phyloP scores from a whole-genome alignment of 805 yeast genomes.

The Candida schatavii region DNA sequence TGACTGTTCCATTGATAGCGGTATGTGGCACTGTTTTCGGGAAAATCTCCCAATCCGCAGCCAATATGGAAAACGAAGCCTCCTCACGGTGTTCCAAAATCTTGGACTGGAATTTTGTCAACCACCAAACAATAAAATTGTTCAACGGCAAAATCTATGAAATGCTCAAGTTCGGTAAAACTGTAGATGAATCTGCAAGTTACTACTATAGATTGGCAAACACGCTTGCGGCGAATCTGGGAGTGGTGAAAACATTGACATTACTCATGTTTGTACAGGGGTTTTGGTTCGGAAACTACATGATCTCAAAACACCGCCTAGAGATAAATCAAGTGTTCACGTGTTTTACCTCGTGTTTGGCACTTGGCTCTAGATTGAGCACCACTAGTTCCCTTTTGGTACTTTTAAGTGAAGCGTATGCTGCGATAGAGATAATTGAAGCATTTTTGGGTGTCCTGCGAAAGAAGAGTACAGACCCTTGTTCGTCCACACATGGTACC shows the following conservation, averaged over 20 bases:
- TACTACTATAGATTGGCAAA: slow-evolving; percentile 45
- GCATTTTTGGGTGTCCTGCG: slow-evolving; percentile 27
- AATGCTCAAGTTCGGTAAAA: slow-evolving; percentile 34
- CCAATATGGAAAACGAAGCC: slow-evolving; percentile 54
- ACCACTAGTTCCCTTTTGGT: slow-evolving; percentile 56
- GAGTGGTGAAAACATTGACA: slow-evolving; percentile 53
- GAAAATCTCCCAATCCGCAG: slow-evolving; percentile 44
- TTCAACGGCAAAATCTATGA: slow-evolving; percentile 60
- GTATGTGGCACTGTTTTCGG: slow-evolving; percentile 50
- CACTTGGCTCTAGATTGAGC: slow-evolving; percentile 62
- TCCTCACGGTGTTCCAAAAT: slow-evolving; percentile 57
- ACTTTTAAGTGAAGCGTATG: slow-evolving; percentile 66
- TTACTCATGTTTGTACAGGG: slow-evolving; percentile 84
- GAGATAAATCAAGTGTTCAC: slow-evolving; percentile 68
- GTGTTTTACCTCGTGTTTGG: slow-evolving; percentile 77
- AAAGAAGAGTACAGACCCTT: background rate
- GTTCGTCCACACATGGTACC: background rate
- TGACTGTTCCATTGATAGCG: slow-evolving; percentile 68
- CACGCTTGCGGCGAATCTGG: slow-evolving; percentile 53
- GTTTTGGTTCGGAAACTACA: slow-evolving; percentile 82
- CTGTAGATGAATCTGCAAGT: slow-evolving; percentile 33
- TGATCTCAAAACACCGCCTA: slow-evolving; percentile 52
- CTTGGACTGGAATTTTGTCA: slow-evolving; percentile 66
- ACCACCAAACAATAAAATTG: slow-evolving; percentile 58
- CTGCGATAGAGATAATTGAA: slow-evolving; percentile 56